Evolutionary conservation across 1,284 basidiomycete genomes (phyloP), one percentile per base, ranked within the genome.

Genomic region (Apiotrichum porosum): DNA sequence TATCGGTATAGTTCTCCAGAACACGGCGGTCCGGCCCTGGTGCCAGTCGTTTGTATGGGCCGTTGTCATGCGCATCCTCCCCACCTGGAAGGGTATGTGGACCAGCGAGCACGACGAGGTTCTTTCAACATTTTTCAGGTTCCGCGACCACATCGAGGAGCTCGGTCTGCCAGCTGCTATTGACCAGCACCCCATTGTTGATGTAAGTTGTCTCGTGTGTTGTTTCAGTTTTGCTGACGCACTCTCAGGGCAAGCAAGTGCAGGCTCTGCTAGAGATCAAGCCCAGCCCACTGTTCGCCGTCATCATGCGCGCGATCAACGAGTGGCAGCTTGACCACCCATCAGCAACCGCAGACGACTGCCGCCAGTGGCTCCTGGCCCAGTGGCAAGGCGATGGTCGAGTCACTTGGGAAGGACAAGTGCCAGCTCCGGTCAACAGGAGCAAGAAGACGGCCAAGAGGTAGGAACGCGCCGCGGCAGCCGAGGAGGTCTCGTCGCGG

Each of bases 291-390:
- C 84, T 88, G 81, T 81, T 83, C 6, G 78, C 81, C 23, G 70
- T 77, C 21, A 78, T 85, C 17, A 76, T 87, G n/a, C 72, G 77
- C 17, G 79, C 77, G 32, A 78, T 94, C 34, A 67, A 88, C 19
- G 80, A 83, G 52, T 94, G 88, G 88, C 89, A 92, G 65, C 78
- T 95, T 12, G 82, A 81, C 31, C 75, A 90, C 65, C 87, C 90
- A 0, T 62, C 76, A 2, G 78, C 77, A 0, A 80, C 80, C 1
- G 80, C 80, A 60, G 83, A 82, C 5, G 80, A 83, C 9, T 89
- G 87, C 63, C 68, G 77, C 24, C 65, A 65, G 19, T 94, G 87
- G 88, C 71, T 97, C 4, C 41, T 52, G 37, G 39, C 42, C n/a
- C 36, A 48, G 46, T 71, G 69, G 69, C 47, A 58, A n/a, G 58